A percentile compares a stretch with the other conserved stretches of the same genome.
These are phyloP conservation scores for Colletotrichum plurivorum DNA, from an alignment of 2,329 filamentous ascomycete genomes.

Conservation along the genomic window DNA sequence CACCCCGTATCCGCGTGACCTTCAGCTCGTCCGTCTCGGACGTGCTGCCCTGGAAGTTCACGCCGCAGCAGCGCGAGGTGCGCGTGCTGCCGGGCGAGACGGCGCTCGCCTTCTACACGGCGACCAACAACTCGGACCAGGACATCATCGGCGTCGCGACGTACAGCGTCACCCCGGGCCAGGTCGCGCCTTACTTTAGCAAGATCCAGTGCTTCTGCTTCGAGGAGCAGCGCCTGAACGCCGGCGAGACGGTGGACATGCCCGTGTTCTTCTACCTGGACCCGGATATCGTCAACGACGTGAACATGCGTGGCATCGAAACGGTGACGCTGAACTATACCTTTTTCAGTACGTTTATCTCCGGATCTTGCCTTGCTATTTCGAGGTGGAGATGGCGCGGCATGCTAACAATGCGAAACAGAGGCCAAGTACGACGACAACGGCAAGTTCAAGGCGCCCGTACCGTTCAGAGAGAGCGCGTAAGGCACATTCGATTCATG, in stretches of 20 bases:
- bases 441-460: constrained; percentile 58
- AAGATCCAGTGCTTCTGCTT: constrained; percentile 99
- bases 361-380: neutral
- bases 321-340: constrained; percentile 97
- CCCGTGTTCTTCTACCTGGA: constrained; percentile 99
- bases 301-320: constrained; percentile 94
- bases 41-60: constrained; percentile 96
- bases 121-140: constrained; percentile 88
- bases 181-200: constrained; percentile 97
- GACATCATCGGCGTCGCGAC: constrained; percentile 99
- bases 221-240: constrained; percentile 94
- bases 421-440: constrained; percentile 64
- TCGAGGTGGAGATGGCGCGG: neutral
- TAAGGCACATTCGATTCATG: neutral
- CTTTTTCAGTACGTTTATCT: constrained; percentile 86
- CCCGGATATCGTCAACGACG: constrained; percentile 91
- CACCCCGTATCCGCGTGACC: constrained; percentile 91
- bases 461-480: constrained; percentile 24
- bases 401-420: constrained; percentile 41
- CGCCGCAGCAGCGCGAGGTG: constrained; percentile 96
- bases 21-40: constrained; percentile 98
- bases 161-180: constrained; percentile 95
- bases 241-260: constrained; percentile 98
- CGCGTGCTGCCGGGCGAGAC: constrained; percentile 96
- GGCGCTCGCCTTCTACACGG: constrained; percentile 96